Percentiles rank a stretch among this genome's conserved stretches.
Conservation (phyloP, 2,329 filamentous ascomycete genomes). For the Microdochium nivale region DNA sequence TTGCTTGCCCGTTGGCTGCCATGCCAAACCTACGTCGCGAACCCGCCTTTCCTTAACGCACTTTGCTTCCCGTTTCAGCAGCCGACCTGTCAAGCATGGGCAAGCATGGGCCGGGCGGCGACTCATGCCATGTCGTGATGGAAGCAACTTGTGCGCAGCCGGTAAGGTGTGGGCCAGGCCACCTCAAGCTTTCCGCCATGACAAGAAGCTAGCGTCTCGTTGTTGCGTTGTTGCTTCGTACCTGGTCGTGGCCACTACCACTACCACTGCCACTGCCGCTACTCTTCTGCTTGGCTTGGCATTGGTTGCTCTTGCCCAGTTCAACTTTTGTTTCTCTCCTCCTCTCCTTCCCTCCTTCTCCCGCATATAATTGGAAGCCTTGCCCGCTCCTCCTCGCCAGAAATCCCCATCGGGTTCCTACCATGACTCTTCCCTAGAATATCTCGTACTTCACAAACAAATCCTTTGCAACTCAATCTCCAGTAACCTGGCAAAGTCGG, state of each 20-base stretch:
- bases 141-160: background rate
- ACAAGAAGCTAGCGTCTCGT: background rate
- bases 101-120: background rate
- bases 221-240: background rate
- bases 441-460: too few relatives aligned
- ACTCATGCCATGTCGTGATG: background rate
- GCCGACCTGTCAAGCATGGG: background rate
- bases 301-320: too few relatives aligned
- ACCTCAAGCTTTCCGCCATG: background rate
- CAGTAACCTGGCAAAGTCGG: too few relatives aligned
- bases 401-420: too few relatives aligned
- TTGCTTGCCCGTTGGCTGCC: background rate
- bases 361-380: too few relatives aligned
- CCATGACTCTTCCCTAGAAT: too few relatives aligned
- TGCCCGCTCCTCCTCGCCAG: too few relatives aligned
- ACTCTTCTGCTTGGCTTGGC: too few relatives aligned
- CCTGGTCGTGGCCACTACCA: constrained; percentile 4
- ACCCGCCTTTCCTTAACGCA: too few relatives aligned
- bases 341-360: too few relatives aligned
- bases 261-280: background rate
- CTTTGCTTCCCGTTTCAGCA: background rate
- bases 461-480: too few relatives aligned
- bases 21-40: background rate
- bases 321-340: too few relatives aligned
- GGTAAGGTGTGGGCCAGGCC: background rate